A percentile compares a stretch with the other conserved stretches of the same genome.
phyloP scores from a whole-genome alignment of 345 rosid species.

The Cardamine chenopodiifolia region DNA sequence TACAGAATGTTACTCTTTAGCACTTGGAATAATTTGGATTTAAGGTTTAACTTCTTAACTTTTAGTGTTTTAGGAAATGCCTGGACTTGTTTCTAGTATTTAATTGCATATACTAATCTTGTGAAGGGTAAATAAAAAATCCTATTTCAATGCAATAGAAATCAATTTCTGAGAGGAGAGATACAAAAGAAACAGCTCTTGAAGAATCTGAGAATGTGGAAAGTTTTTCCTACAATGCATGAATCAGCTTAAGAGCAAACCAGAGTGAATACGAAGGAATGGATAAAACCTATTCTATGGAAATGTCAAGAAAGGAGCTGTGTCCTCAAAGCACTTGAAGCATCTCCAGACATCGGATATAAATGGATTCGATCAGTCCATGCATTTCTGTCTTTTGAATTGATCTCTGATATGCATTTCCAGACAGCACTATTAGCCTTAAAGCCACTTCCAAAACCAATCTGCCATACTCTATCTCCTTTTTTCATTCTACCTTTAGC shows the following conservation, averaged over 20 bases:
- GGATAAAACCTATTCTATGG: conserved; percentile 32
- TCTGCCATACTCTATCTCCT: conserved; percentile 61
- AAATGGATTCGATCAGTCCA: conserved; percentile 60
- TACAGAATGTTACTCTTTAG: conserved; percentile 50
- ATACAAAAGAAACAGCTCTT: conserved; percentile 32
- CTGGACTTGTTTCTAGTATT: neutral
- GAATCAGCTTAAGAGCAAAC: conserved; percentile 27
- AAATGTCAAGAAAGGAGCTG: conserved; percentile 33
- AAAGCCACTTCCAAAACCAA: conserved; percentile 77
- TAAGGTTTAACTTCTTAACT: neutral
- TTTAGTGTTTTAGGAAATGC: neutral
- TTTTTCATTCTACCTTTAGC: conserved; percentile 58
- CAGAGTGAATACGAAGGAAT: conserved; percentile 24
- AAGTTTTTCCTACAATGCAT: conserved; percentile 28
- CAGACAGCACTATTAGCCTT: conserved; percentile 68
- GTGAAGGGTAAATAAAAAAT: conserved; percentile 15
- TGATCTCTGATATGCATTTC: conserved; percentile 52
- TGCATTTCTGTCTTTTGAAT: conserved; percentile 51
- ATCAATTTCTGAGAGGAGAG: conserved; percentile 9
- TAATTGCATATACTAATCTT: conserved; percentile 3
- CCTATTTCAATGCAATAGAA: conserved; percentile 19
- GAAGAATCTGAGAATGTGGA: conserved; percentile 21
- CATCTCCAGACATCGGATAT: conserved; percentile 48
- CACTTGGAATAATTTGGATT: neutral
- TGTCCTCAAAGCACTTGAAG: conserved; percentile 18